A percentile compares a stretch with the other conserved stretches of the same genome.
Conservation (phyloP, 2,329 filamentous ascomycete species). For the Cordyceps javanica region DNA sequence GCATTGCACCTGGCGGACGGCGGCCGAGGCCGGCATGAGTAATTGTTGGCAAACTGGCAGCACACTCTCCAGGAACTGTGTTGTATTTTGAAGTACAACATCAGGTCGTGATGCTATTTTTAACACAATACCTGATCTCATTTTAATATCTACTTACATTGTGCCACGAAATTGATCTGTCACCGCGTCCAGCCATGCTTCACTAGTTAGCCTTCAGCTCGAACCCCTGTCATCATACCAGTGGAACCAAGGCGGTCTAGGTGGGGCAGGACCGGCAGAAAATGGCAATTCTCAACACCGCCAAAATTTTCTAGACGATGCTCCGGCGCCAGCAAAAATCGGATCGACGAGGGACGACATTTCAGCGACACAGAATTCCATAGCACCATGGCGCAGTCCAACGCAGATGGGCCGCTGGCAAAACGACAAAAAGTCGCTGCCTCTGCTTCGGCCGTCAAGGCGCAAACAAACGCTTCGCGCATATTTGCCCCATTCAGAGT, state of each 20-base stretch:
- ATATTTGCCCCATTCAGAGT: constrained; percentile 94
- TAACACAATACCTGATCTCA: not conserved
- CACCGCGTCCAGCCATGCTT: not conserved
- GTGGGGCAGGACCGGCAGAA: constrained; percentile 19
- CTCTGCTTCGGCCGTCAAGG: constrained; percentile 28
- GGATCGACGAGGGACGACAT: constrained; percentile 17
- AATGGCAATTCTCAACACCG: constrained; percentile 22
- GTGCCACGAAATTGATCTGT: not conserved
- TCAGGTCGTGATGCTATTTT: not conserved
- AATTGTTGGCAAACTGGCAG: not conserved
- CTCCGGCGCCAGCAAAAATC: constrained; percentile 17
- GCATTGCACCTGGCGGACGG: not conserved
- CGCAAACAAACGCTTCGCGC: constrained; percentile 53
- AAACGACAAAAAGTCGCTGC: constrained; percentile 70
- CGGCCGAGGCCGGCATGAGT: not conserved
- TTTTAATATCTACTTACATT: not conserved
- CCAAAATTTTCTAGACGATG: constrained; percentile 25
- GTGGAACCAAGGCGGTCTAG: constrained; percentile 4
- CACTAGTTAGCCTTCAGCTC: not conserved
- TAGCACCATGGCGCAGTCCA: constrained; percentile 49
- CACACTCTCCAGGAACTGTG: not conserved
- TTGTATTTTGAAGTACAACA: not conserved
- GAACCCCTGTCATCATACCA: not conserved
- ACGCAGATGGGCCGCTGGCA: constrained; percentile 54
- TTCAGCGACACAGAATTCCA: not conserved